These are phyloP conservation scores for Neltuma alba DNA, from an alignment of 306 rosid species.

Conservation along the genomic window DNA sequence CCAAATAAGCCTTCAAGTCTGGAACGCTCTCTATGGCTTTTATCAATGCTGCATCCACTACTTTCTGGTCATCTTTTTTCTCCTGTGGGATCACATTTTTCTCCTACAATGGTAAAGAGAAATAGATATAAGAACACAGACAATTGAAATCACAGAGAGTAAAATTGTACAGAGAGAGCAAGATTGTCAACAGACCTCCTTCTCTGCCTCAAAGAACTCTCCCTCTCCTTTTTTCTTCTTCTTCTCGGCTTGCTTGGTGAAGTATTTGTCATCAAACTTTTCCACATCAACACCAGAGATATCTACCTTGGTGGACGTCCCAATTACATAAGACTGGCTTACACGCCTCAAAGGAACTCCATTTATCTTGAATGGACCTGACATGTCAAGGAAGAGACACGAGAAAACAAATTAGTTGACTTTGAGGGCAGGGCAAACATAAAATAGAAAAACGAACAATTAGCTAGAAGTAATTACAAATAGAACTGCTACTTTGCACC, in stretches of 20 bases:
- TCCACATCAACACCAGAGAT: constrained; percentile 48
- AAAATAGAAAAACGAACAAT: neutral
- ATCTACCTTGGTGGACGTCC: constrained; percentile 62
- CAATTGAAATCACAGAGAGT: neutral
- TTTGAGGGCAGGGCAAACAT: neutral
- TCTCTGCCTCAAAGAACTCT: constrained; percentile 59
- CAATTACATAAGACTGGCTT: constrained; percentile 60
- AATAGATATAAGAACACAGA: neutral
- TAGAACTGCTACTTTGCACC: neutral
- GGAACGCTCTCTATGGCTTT: constrained; percentile 66
- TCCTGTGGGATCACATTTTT: constrained; percentile 63
- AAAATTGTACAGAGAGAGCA: neutral
- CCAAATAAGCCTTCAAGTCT: constrained; percentile 67
- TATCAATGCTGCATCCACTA: constrained; percentile 57
- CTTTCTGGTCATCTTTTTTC: constrained; percentile 74
- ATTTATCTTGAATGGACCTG: constrained; percentile 65
- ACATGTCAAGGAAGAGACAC: constrained; percentile 1
- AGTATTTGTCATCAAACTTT: constrained; percentile 61
- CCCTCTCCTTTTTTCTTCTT: constrained; percentile 63
- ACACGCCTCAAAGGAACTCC: constrained; percentile 75
- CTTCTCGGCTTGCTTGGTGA: constrained; percentile 47
- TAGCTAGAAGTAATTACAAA: neutral
- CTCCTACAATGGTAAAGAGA: constrained; percentile 43
- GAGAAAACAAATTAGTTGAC: neutral
- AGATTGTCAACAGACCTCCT: constrained; percentile 43